Conservation (phyloP, 192 early-diverging fungal species). For the Mortierella alpina region DNA sequence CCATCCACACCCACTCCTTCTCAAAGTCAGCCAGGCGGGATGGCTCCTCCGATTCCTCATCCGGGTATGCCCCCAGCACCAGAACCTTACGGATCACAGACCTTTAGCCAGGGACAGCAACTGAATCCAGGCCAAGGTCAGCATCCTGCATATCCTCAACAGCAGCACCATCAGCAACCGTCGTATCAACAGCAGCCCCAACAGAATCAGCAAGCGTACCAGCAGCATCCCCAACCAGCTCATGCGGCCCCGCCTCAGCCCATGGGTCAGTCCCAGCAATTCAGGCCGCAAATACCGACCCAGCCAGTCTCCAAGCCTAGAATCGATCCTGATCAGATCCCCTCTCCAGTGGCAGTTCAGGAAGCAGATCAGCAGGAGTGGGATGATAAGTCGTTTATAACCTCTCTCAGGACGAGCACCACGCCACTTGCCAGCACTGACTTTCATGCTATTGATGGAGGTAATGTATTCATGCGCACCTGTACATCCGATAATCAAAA, state of each 20-base stretch:
- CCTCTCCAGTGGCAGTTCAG: constrained; percentile 88
- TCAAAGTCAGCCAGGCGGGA: constrained; percentile 7
- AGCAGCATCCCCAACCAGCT: constrained; percentile 24
- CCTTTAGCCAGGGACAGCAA: constrained; percentile 20
- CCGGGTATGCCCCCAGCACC: background rate
- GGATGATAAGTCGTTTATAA: constrained; percentile 76
- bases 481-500: background rate
- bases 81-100: constrained; percentile 16
- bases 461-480: constrained; percentile 42
- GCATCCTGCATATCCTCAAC: background rate
- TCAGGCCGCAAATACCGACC: constrained; percentile 24
- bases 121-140: constrained; percentile 2
- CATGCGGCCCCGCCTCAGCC: constrained; percentile 11
- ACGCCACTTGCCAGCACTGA: constrained; percentile 85
- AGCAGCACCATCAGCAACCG: constrained; percentile 10
- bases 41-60: constrained; percentile 27
- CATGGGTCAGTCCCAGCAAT: constrained; percentile 23
- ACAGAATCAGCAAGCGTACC: constrained; percentile 33
- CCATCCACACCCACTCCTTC: constrained; percentile 23
- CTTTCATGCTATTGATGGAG: constrained; percentile 89
- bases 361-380: constrained; percentile 82
- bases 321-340: constrained; percentile 96
- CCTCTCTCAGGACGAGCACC: constrained; percentile 66
- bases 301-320: constrained; percentile 61
- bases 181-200: constrained; percentile 32